A percentile compares a stretch with the other conserved stretches of the same genome.
phyloP scores from a whole-genome alignment of 1,139 yeast genomes.

The Pichia sp. region DNA sequence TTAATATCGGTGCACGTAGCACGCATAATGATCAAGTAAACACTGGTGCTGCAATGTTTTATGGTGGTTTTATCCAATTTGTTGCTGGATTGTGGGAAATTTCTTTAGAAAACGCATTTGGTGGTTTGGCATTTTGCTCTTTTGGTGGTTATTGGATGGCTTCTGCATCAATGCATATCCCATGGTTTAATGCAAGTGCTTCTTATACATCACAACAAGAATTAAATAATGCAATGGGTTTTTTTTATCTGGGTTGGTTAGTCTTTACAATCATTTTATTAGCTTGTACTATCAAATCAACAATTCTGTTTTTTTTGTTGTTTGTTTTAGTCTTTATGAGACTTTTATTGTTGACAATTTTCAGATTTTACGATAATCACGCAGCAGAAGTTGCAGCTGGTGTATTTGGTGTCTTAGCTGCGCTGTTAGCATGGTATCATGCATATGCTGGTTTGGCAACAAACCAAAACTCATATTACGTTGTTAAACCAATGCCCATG shows the following conservation, averaged over 20 bases:
- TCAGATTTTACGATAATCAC: constrained; percentile 35
- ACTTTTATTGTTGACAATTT: constrained; percentile 56
- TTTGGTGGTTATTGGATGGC: constrained; percentile 90
- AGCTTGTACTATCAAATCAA: constrained; percentile 68
- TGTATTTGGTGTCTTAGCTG: constrained; percentile 67
- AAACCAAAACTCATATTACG: constrained; percentile 46
- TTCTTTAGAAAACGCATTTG: constrained; percentile 77
- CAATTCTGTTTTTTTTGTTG: constrained; percentile 63
- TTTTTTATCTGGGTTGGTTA: constrained; percentile 72
- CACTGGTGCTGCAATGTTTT: constrained; percentile 72
- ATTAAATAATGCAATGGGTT: constrained; percentile 57
- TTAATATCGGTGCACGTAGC: constrained; percentile 56
- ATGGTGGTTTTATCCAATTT: constrained; percentile 74
- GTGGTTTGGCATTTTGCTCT: constrained; percentile 77
- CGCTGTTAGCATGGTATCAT: constrained; percentile 80
- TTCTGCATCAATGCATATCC: constrained; percentile 59
- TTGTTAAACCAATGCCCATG: constrained; percentile 14
- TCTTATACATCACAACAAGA: constrained; percentile 34
- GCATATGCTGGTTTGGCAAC: constrained; percentile 86
- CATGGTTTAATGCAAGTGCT: constrained; percentile 65
- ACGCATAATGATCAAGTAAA: constrained; percentile 47
- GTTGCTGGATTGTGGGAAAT: constrained; percentile 73
- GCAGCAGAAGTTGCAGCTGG: constrained; percentile 49
- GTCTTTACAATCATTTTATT: constrained; percentile 65
- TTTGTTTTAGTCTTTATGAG: constrained; percentile 61